Evolutionary conservation across 2,329 filamentous ascomycete species (phyloP).

Genomic region (Pseudogymnoascus sp.): DNA sequence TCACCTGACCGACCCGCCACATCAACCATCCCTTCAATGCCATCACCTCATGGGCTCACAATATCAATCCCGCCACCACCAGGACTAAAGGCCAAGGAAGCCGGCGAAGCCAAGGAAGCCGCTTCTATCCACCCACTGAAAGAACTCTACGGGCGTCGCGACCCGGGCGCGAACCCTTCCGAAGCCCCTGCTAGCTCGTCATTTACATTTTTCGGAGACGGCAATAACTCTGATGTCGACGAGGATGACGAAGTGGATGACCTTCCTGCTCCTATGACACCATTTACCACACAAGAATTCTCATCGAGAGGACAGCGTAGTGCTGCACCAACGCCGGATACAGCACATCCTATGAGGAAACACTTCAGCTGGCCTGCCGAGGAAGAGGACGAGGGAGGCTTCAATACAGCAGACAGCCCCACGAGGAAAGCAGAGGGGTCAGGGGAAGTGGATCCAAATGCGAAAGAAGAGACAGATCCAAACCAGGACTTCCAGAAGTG

Average conservation of each 20-base stretch:
- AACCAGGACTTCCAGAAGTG: conserved; percentile 54
- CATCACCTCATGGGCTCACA: conserved; percentile 39
- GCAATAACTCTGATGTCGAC: conserved; percentile 39
- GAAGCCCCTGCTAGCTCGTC: conserved; percentile 41
- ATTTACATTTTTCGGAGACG: conserved; percentile 75
- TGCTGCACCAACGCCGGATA: conserved; percentile 91
- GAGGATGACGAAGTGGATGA: conserved; percentile 39
- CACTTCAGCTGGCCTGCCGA: conserved; percentile 51
- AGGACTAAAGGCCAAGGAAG: conserved; percentile 31
- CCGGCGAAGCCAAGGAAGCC: conserved; percentile 18
- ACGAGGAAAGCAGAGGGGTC: conserved; percentile 23
- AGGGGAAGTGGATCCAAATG: conserved; percentile 14
- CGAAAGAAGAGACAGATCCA: conserved; percentile 21
- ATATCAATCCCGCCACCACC: conserved; percentile 37
- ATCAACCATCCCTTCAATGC: conserved; percentile 41
- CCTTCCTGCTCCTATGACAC: conserved; percentile 60
- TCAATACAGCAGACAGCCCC: conserved; percentile 30
- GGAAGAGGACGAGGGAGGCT: conserved; percentile 39
- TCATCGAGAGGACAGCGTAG: conserved; percentile 71
- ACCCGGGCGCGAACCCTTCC: conserved; percentile 36
- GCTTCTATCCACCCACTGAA: conserved; percentile 74
- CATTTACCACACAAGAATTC: conserved; percentile 73
- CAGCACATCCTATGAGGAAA: conserved; percentile 63
- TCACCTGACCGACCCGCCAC: conserved; percentile 37
- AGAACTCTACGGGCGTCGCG: conserved; percentile 76